Percentiles rank a stretch among this genome's conserved stretches.
phyloP scores from a whole-genome alignment of 192 early-diverging fungal species.

The Coemansia sp. region DNA sequence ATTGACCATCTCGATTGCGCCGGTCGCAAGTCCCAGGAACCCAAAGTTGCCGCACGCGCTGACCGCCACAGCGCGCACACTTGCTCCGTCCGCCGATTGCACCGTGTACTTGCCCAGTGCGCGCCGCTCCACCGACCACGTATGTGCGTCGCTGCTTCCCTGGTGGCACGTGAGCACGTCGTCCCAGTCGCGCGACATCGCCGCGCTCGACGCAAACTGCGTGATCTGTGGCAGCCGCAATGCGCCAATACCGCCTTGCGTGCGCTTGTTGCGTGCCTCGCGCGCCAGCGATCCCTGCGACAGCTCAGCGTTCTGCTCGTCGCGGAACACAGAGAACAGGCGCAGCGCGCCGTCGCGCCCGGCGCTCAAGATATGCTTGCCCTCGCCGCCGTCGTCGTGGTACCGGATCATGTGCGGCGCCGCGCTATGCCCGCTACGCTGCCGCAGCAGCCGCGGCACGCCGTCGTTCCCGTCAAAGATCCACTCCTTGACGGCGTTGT shows the following conservation, averaged over 20 bases:
- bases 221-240: slow-evolving; percentile 74
- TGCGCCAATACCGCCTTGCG: slow-evolving; percentile 56
- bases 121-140: slow-evolving; percentile 82
- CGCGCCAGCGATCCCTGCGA: slow-evolving; percentile 62
- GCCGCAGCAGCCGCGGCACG: slow-evolving; percentile 76
- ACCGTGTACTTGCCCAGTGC: slow-evolving; percentile 71
- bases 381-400: slow-evolving; percentile 74
- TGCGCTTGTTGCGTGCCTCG: slow-evolving; percentile 59
- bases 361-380: slow-evolving; percentile 71
- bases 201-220: slow-evolving; percentile 66
- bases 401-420: slow-evolving; percentile 81
- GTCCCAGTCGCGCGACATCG: slow-evolving; percentile 83
- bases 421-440: slow-evolving; percentile 79
- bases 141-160: slow-evolving; percentile 67
- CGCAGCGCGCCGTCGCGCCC: slow-evolving; percentile 84
- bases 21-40: slow-evolving; percentile 75
- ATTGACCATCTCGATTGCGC: slow-evolving; percentile 87
- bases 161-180: slow-evolving; percentile 87
- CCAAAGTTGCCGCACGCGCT: slow-evolving; percentile 94
- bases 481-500: slow-evolving; percentile 97
- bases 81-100: slow-evolving; percentile 59
- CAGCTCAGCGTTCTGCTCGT: slow-evolving; percentile 80
- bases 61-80: slow-evolving; percentile 64
- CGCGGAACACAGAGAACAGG: slow-evolving; percentile 79
- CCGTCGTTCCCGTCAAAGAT: slow-evolving; percentile 87